phyloP scores from a whole-genome alignment of 2,329 filamentous ascomycete species.

The Lasiodiplodia hormozganensis region DNA sequence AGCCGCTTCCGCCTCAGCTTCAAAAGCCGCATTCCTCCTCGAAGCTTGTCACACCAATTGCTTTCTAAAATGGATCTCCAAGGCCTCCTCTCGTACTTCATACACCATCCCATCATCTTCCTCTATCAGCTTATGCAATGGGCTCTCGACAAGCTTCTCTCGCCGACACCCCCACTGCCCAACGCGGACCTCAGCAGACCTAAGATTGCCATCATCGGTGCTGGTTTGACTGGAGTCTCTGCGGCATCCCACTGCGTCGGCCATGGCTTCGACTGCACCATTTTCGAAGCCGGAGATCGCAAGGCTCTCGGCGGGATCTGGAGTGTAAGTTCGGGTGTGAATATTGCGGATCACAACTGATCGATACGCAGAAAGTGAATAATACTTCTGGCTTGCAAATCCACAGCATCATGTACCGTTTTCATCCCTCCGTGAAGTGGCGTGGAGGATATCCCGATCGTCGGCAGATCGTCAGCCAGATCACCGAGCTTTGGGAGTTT shows the following conservation, averaged over 20 bases:
- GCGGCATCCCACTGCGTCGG: constrained; percentile 83
- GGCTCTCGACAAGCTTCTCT: constrained; percentile 68
- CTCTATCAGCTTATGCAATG: constrained; percentile 71
- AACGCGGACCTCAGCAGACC: constrained; percentile 65
- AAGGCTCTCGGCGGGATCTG: constrained; percentile 79
- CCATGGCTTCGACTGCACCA: constrained; percentile 80
- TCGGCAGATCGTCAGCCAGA: constrained; percentile 75
- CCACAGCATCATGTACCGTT: constrained; percentile 86
- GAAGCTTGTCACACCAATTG: constrained; percentile 1
- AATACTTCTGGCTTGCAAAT: constrained; percentile 84
- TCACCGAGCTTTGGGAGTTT: constrained; percentile 74
- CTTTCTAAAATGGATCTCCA: constrained; percentile 28
- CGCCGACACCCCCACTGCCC: constrained; percentile 71
- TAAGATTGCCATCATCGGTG: constrained; percentile 57
- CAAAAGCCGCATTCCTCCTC: constrained; percentile 1
- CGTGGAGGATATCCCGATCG: constrained; percentile 77
- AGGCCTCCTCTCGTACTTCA: constrained; percentile 35
- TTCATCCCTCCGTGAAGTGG: constrained; percentile 81
- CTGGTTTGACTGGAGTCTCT: constrained; percentile 73
- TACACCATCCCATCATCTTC: constrained; percentile 60
- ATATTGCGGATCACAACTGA: neutral
- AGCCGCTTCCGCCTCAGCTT: neutral
- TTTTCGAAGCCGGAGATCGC: constrained; percentile 76
- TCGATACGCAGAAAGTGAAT: constrained; percentile 69
- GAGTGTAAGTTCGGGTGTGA: constrained; percentile 62